Evolutionary conservation across 1,284 basidiomycete genomes (phyloP), one percentile per base, ranked within the genome.

Genomic region (Thecaphora thlaspeos): DNA sequence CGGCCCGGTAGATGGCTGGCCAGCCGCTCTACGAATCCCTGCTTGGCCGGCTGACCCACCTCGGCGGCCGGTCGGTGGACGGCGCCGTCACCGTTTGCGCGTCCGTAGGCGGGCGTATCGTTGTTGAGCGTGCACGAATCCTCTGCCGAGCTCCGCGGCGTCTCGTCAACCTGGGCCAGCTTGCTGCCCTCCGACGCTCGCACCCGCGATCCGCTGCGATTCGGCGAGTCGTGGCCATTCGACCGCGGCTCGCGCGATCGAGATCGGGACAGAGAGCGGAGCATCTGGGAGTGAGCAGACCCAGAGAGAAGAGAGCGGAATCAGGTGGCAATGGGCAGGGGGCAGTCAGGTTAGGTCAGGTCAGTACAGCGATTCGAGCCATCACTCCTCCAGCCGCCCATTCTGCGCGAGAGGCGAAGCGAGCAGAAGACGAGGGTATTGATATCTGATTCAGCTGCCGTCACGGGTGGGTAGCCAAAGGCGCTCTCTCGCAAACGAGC

Each of bases 201-300:
- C 10, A 56, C 47, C 8, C 62, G 50, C 11, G 57, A 63, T 37
- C 54, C 51, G 30, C 59, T 55, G 10, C 60, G 38, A 48, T 56
- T 56, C 30, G 60, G 68, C 28, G 56, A 56, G 15, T 58, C 56
- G 36, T 64, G 67, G 40, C 60, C 61, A 11, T 28, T 28, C 48
- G 28, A 51, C 14, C 68, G 56, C 12, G 72, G 61, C 23, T 76
- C 73, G 23, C 73, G 68, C 23, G 72, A 74, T 23, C 73, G 72
- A 9, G 73, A 76, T 19, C 72, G 61, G 17, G 70, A 76, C 12
- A 71, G 48, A 23, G 65, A 68, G 14, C 66, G 55, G 37, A 74
- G 57, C 43, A 66, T 51, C 62, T 65, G 34, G 24, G 24, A 2
- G n/a, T 19, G 22, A n/a, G n/a, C n/a, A n/a, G n/a, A n/a, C n/a